Conservation (phyloP, 108 stramenopile genomes). For the Skeletonema costatum region DNA sequence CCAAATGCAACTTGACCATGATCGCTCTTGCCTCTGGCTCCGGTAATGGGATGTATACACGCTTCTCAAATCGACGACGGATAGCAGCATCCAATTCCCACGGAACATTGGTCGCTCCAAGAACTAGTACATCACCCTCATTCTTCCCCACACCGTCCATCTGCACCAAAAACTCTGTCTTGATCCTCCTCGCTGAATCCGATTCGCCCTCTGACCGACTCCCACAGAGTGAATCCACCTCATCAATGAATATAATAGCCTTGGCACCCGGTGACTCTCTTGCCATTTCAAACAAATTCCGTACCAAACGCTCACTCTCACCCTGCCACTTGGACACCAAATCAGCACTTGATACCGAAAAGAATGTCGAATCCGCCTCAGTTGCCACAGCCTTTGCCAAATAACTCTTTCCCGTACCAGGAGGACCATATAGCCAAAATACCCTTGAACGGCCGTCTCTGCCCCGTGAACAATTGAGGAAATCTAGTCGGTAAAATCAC, state of each 20-base stretch:
- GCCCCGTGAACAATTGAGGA: constrained; percentile 96
- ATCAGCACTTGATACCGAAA: constrained; percentile 95
- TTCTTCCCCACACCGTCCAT: constrained; percentile 97
- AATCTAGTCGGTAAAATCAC: constrained; percentile 93
- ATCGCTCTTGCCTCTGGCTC: constrained; percentile 82
- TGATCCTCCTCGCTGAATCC: constrained; percentile 92
- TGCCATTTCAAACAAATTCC: constrained; percentile 98
- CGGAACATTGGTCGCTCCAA: constrained; percentile 98
- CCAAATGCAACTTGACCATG: constrained; percentile 94
- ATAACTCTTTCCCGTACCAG: constrained; percentile 83
- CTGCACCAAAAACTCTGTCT: constrained; percentile 99
- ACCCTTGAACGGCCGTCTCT: constrained; percentile 92
- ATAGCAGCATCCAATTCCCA: constrained; percentile 99
- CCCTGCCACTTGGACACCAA: constrained; percentile 99
- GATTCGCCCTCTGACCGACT: constrained; percentile 90
- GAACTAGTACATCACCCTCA: constrained; percentile 81
- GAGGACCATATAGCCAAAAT: constrained; percentile 95
- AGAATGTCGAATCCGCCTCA: constrained; percentile 97
- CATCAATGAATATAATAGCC: constrained; percentile 98
- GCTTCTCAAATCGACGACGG: constrained; percentile 98
- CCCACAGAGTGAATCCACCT: constrained; percentile 96
- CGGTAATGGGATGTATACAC: constrained; percentile 98
- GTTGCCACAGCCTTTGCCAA: constrained; percentile 99
- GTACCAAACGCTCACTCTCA: constrained; percentile 96
- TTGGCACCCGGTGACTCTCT: constrained; percentile 83